Conservation (phyloP, 2,329 filamentous ascomycete species). For the Chaetothyriales sp. region DNA sequence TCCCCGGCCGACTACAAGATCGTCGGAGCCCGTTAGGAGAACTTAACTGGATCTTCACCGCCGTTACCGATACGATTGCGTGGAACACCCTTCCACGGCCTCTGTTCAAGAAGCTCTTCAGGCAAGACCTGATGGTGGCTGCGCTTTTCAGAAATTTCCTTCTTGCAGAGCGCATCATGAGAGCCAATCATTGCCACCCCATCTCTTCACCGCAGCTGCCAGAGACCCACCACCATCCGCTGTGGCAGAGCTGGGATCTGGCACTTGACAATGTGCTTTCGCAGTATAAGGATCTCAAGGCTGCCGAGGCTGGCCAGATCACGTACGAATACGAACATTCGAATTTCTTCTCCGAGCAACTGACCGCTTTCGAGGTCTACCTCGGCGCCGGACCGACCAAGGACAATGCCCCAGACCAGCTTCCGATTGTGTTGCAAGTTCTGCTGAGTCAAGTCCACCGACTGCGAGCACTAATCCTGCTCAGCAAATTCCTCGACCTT, state of each 20-base stretch:
- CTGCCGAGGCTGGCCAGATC: slow-evolving; percentile 60
- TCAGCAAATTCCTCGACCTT: slow-evolving; percentile 86
- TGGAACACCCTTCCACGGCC: slow-evolving; percentile 89
- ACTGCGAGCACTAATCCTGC: slow-evolving; percentile 74
- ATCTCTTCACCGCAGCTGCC: slow-evolving; percentile 86
- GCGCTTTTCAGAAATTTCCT: slow-evolving; percentile 94
- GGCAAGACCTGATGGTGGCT: slow-evolving; percentile 98
- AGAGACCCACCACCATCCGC: slow-evolving; percentile 81
- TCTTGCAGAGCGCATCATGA: slow-evolving; percentile 88
- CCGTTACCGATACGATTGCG: slow-evolving; percentile 95
- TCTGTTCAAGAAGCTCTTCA: slow-evolving; percentile 90
- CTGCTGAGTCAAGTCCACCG: slow-evolving; percentile 90
- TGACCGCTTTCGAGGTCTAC: slow-evolving; percentile 95
- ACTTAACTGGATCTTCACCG: slow-evolving; percentile 98
- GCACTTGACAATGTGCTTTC: slow-evolving; percentile 89
- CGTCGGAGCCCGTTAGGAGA: slow-evolving; percentile 86
- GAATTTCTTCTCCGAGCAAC: slow-evolving; percentile 89
- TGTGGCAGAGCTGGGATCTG: slow-evolving; percentile 97
- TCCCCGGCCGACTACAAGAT: slow-evolving; percentile 85
- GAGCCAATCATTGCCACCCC: slow-evolving; percentile 87
- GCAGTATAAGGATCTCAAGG: slow-evolving; percentile 70
- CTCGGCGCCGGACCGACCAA: slow-evolving; percentile 69
- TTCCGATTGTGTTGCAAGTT: slow-evolving; percentile 91
- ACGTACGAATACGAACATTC: slow-evolving; percentile 88
- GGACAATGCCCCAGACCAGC: slow-evolving; percentile 79